These are phyloP conservation scores for Botrytis medusae DNA, from an alignment of 2,329 filamentous ascomycete genomes.

Conservation along the genomic window DNA sequence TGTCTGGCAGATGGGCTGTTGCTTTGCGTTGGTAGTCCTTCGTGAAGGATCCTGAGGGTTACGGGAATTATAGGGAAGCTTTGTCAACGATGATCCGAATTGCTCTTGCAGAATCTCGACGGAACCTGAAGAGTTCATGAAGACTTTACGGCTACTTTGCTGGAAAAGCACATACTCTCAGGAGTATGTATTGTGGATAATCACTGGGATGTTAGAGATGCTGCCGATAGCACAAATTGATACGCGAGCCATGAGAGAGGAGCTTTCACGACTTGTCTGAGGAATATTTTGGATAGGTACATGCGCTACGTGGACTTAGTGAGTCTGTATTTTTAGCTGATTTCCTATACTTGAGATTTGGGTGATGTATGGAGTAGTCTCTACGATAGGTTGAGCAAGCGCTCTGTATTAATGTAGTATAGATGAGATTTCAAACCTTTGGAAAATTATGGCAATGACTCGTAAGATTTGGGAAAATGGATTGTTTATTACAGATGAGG, in stretches of 20 bases:
- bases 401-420: not conserved
- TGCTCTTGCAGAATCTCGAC: not conserved
- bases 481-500: not conserved
- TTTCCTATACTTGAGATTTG: not conserved
- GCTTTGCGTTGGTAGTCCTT: not conserved
- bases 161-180: no score
- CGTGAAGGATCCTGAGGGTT: not conserved
- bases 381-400: not conserved
- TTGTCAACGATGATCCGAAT: not conserved
- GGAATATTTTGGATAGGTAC: not conserved
- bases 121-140: not conserved
- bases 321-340: no score
- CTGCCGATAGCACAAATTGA: no score
- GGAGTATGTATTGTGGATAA: not conserved
- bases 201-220: not conserved
- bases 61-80: not conserved
- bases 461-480: not conserved
- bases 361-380: not conserved
- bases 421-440: not conserved
- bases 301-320: not conserved
- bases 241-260: not conserved
- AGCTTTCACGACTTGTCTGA: not conserved
- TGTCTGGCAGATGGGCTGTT: not conserved
- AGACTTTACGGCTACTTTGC: not conserved
- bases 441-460: not conserved